phyloP scores from a whole-genome alignment of 1,284 basidiomycete genomes.

The Afroboletus lepidellus region DNA sequence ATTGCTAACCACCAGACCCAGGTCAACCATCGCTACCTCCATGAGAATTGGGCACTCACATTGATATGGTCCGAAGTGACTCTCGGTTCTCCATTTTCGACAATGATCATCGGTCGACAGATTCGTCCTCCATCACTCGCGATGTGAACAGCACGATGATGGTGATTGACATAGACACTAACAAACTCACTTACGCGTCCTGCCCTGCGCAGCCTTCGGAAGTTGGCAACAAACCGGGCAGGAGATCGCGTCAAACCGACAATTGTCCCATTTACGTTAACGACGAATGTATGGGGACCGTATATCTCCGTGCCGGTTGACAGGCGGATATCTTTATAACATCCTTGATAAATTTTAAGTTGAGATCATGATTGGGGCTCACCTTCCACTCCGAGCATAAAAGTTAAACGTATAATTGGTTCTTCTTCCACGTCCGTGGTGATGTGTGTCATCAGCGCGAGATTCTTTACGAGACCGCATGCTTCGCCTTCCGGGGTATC shows the following conservation, averaged over 20 bases:
- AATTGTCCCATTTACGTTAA: conserved; percentile 96
- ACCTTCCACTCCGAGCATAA: conserved; percentile 96
- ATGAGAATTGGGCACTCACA: conserved; percentile 41
- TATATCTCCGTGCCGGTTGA: conserved; percentile 97
- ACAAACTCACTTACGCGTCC: conserved; percentile 96
- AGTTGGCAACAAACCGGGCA: conserved; percentile 83
- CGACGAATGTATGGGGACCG: conserved; percentile 86
- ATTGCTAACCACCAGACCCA: conserved; percentile 46
- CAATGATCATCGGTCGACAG: conserved; percentile 97
- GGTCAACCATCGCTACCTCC: conserved; percentile 15
- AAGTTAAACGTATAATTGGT: conserved; percentile 87
- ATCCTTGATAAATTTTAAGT: conserved; percentile 14
- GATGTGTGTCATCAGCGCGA: conserved; percentile 99
- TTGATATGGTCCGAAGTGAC: conserved; percentile 83
- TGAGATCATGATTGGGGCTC: conserved; percentile 20
- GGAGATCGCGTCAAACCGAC: conserved; percentile 92
- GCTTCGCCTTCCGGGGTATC: conserved; percentile 99
- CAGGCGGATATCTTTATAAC: conserved; percentile 78
- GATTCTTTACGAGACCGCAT: conserved; percentile 97
- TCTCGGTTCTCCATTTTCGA: conserved; percentile 78
- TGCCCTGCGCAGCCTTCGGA: conserved; percentile 90
- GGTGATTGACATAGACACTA: conserved; percentile 94
- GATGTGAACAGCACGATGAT: conserved; percentile 94
- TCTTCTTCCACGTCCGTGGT: conserved; percentile 98
- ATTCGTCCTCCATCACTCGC: conserved; percentile 98